Percentiles rank a stretch among this genome's conserved stretches.
Conservation (phyloP, 768 basidiomycete species). For the Suillus fuscotomentosus region DNA sequence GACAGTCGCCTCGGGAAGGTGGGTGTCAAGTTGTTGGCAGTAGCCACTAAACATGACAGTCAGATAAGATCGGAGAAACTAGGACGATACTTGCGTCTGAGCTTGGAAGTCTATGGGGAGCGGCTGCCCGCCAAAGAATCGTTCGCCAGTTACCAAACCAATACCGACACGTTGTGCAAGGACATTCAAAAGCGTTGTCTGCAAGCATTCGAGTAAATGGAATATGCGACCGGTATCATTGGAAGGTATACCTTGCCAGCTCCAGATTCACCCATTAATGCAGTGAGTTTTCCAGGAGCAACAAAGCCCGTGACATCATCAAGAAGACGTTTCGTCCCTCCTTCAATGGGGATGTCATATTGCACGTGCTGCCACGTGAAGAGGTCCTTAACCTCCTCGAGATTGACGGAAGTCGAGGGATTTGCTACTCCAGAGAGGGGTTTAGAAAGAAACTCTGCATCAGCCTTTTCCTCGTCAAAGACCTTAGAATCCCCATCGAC, state of each 20-base stretch:
- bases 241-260: conserved; percentile 41
- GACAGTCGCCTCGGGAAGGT: conserved; percentile 72
- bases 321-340: conserved; percentile 53
- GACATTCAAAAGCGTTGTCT: conserved; percentile 53
- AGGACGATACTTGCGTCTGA: conserved; percentile 41
- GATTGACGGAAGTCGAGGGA: not conserved
- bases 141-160: conserved; percentile 40
- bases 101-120: conserved; percentile 50
- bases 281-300: conserved; percentile 76
- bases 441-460: not conserved
- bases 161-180: conserved; percentile 36
- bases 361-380: conserved; percentile 80
- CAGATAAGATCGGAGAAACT: not conserved
- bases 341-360: conserved; percentile 69
- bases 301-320: conserved; percentile 80
- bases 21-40: conserved; percentile 84
- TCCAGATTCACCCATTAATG: conserved; percentile 67
- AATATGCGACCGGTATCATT: not conserved
- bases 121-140: conserved; percentile 43
- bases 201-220: conserved; percentile 21
- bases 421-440: not conserved
- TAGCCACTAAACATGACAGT: conserved; percentile 58
- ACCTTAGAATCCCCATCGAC: conserved; percentile 17
- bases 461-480: conserved; percentile 29
- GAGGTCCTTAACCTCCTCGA: conserved; percentile 38